phyloP scores from a whole-genome alignment of 164 flowering plant genomes.

The Chloranthus sessilifolius region DNA sequence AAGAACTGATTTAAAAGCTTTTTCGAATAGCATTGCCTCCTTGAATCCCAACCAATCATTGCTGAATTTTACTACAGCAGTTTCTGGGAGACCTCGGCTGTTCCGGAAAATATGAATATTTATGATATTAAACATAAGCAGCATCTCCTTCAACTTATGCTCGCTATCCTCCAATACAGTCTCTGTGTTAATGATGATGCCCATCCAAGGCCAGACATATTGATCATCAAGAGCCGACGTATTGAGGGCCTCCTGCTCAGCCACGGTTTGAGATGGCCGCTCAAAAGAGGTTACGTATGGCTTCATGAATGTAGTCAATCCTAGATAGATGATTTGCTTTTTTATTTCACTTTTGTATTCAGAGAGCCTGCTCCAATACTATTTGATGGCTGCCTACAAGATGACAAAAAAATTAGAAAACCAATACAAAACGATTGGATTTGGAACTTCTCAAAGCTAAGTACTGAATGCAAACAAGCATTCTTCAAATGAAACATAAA shows the following conservation, averaged over 20 bases:
- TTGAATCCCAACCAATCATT: background rate
- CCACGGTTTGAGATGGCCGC: background rate
- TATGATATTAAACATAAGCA: background rate
- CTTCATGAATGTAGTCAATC: no score
- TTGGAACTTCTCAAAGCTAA: no score
- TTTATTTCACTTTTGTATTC: no score
- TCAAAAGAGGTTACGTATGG: no score
- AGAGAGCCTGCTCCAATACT: no score
- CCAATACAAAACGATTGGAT: no score
- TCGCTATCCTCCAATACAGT: background rate
- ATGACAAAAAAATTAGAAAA: no score
- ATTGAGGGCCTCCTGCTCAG: background rate
- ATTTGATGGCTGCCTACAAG: no score
- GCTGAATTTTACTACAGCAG: background rate
- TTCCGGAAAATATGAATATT: background rate
- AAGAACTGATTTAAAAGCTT: background rate
- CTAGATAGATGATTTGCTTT: no score
- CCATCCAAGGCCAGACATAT: slow-evolving; percentile 9
- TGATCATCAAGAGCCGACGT: background rate
- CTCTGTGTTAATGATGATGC: background rate
- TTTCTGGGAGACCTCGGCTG: background rate
- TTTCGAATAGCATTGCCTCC: slow-evolving; percentile 1
- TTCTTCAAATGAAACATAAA: no score
- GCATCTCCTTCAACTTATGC: background rate
- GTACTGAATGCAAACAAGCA: no score